Evolutionary conservation across 2,329 filamentous ascomycete genomes (phyloP).

Genomic region (Moelleriella libera): DNA sequence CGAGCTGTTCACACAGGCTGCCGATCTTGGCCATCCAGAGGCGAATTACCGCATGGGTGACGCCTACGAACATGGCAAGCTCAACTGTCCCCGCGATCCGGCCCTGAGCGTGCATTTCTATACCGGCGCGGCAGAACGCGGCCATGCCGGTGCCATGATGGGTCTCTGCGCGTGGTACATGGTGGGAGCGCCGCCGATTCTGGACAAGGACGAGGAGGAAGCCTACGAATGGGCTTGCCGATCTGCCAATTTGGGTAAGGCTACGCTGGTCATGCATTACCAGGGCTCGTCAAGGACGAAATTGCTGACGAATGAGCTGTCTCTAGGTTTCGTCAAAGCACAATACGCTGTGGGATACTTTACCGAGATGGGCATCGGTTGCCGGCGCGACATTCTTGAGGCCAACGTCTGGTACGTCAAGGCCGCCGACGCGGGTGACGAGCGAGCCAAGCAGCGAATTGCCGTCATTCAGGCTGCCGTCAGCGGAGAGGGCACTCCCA

Average conservation of each 20-base stretch:
- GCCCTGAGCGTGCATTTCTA: conserved; percentile 96
- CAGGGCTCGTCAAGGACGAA: background rate
- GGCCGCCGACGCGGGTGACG: conserved; percentile 83
- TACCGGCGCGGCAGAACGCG: conserved; percentile 75
- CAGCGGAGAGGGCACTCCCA: conserved; percentile 36
- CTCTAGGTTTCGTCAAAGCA: conserved; percentile 54
- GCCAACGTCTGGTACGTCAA: conserved; percentile 98
- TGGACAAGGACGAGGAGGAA: conserved; percentile 91
- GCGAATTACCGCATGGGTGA: conserved; percentile 86
- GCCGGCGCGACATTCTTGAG: conserved; percentile 83
- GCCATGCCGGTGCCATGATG: conserved; percentile 88
- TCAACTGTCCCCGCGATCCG: conserved; percentile 80
- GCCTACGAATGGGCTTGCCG: conserved; percentile 91
- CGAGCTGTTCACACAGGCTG: conserved; percentile 86
- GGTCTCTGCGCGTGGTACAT: conserved; percentile 97
- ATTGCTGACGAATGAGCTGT: background rate
- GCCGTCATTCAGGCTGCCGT: conserved; percentile 78
- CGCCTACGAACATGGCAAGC: conserved; percentile 83
- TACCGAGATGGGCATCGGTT: conserved; percentile 96
- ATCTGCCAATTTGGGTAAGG: conserved; percentile 71
- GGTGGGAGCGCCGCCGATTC: conserved; percentile 78
- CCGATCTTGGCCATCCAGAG: conserved; percentile 78
- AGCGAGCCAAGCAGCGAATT: conserved; percentile 74
- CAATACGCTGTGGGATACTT: conserved; percentile 95
- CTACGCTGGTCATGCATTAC: background rate